These are phyloP conservation scores for Vaucheria bursata DNA, from an alignment of 352 stramenopile genomes.

Conservation along the genomic window DNA sequence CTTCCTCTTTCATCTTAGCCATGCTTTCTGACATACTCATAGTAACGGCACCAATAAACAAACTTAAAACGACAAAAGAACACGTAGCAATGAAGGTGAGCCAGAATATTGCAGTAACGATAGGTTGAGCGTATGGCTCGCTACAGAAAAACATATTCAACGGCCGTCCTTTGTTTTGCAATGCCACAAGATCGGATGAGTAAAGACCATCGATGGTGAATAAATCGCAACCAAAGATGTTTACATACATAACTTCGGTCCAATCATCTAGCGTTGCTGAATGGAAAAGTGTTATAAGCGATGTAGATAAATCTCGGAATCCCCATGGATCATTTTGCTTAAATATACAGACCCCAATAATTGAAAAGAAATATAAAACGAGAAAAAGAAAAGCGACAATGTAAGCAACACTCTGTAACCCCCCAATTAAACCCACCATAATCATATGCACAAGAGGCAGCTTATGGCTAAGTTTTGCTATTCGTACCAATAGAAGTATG, in stretches of 20 bases:
- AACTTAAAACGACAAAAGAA: constrained; percentile 71
- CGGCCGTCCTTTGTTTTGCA: not conserved
- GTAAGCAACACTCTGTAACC: constrained; percentile 72
- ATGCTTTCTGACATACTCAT: constrained; percentile 78
- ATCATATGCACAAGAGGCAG: constrained; percentile 77
- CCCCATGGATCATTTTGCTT: constrained; percentile 71
- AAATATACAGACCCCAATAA: constrained; percentile 76
- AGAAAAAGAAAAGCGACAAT: constrained; percentile 73
- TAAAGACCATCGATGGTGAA: not conserved
- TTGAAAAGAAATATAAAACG: constrained; percentile 80
- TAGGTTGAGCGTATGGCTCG: not conserved
- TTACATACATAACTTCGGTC: constrained; percentile 75
- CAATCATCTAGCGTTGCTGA: constrained; percentile 73
- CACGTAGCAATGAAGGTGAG: constrained; percentile 67
- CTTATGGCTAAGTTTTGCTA: constrained; percentile 72
- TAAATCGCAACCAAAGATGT: constrained; percentile 15
- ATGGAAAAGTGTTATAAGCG: constrained; percentile 74
- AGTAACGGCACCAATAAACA: constrained; percentile 76
- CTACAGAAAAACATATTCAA: not conserved
- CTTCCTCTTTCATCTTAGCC: constrained; percentile 52
- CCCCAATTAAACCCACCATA: constrained; percentile 73
- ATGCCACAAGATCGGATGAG: not conserved
- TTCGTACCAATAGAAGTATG: constrained; percentile 65
- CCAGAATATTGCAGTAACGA: constrained; percentile 63
- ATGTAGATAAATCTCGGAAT: constrained; percentile 65